phyloP scores from a whole-genome alignment of 176 grass and related monocot genomes.

The Pontederia paniculata region DNA sequence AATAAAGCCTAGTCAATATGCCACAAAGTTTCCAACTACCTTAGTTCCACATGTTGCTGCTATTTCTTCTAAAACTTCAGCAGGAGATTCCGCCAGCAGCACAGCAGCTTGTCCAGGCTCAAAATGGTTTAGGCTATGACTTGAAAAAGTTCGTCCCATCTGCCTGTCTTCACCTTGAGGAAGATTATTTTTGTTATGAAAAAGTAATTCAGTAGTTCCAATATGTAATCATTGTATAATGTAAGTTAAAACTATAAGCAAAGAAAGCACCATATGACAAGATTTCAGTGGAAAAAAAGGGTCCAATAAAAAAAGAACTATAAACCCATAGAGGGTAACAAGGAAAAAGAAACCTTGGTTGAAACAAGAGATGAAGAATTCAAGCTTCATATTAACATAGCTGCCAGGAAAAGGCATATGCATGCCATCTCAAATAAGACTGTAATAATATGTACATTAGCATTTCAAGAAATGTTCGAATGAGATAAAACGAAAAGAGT shows the following conservation, averaged over 20 bases:
- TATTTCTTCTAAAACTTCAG: conserved; percentile 45
- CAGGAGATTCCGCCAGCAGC: conserved; percentile 28
- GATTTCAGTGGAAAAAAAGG: not conserved
- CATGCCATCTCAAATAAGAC: not conserved
- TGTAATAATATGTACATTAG: too few species aligned
- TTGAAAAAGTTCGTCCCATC: conserved; percentile 18
- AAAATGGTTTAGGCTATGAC: conserved; percentile 24
- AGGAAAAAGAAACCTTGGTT: too few species aligned
- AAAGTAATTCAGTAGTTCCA: conserved; percentile 16
- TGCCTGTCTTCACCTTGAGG: conserved; percentile 28
- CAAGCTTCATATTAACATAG: not conserved
- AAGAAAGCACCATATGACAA: too few species aligned
- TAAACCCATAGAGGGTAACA: not conserved
- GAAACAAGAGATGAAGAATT: conserved; percentile 11
- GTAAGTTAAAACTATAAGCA: too few species aligned
- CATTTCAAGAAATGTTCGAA: too few species aligned
- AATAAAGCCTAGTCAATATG: conserved; percentile 15
- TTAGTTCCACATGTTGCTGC: conserved; percentile 72
- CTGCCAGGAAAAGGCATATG: not conserved
- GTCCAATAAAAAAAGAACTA: conserved; percentile 1
- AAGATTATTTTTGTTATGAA: conserved; percentile 16
- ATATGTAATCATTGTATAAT: not conserved
- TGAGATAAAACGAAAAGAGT: too few species aligned
- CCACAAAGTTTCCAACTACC: conserved; percentile 33
- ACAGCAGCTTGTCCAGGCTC: conserved; percentile 25